Percentiles rank a stretch among this genome's conserved stretches.
phyloP scores from a whole-genome alignment of 2,329 filamentous ascomycete species.

The Xylaria sp. region DNA sequence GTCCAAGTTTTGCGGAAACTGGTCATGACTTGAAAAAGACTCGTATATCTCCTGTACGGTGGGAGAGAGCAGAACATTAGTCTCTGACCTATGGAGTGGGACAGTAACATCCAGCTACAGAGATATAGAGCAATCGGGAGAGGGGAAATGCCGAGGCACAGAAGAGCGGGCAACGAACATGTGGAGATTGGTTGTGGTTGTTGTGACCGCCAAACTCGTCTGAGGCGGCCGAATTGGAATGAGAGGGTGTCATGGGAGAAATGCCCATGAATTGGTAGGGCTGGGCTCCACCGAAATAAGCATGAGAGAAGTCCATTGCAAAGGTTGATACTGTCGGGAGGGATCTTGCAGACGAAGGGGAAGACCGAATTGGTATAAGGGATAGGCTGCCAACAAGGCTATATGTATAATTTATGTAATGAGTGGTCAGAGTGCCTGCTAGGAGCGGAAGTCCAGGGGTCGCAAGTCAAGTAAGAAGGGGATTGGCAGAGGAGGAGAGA shows the following conservation, averaged over 20 bases:
- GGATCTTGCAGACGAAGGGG: not conserved
- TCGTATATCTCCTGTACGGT: slow-evolving; percentile 56
- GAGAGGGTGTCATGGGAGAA: slow-evolving; percentile 59
- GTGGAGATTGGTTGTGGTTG: slow-evolving; percentile 55
- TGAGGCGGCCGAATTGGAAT: slow-evolving; percentile 59
- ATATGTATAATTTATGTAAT: slow-evolving; percentile 19
- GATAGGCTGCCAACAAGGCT: slow-evolving; percentile 19
- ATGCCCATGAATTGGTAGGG: slow-evolving; percentile 62
- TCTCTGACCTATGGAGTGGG: slow-evolving; percentile 23
- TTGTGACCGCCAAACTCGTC: slow-evolving; percentile 53
- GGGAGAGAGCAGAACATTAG: slow-evolving; percentile 18
- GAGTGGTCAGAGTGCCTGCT: not conserved
- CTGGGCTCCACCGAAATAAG: slow-evolving; percentile 56
- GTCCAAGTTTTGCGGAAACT: slow-evolving; percentile 55
- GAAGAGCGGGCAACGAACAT: slow-evolving; percentile 50
- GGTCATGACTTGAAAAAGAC: slow-evolving; percentile 52
- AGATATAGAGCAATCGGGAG: not conserved
- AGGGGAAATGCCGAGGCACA: not conserved
- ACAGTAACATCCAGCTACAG: not conserved
- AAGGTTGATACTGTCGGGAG: slow-evolving; percentile 1
- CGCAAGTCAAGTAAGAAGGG: not conserved
- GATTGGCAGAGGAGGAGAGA: slow-evolving; percentile 3
- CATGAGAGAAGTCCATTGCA: slow-evolving; percentile 60
- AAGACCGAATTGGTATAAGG: slow-evolving; percentile 3
- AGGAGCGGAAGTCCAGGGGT: not conserved